A percentile compares a stretch with the other conserved stretches of the same genome.
These are phyloP conservation scores for Verticillium nubilum DNA, from an alignment of 2,329 filamentous ascomycete genomes.

Conservation along the genomic window DNA sequence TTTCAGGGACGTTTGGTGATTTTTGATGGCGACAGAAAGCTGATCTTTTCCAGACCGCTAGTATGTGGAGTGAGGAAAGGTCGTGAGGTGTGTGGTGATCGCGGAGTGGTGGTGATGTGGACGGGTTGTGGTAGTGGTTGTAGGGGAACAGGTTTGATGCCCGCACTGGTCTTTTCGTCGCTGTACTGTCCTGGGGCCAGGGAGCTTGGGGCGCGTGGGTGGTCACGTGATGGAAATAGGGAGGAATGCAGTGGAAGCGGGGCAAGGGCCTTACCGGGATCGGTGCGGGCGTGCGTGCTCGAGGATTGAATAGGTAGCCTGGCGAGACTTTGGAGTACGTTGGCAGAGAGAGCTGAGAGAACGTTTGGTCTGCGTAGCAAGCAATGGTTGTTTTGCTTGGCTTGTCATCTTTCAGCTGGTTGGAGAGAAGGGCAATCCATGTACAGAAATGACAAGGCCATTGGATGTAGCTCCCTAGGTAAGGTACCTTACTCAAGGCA, in stretches of 20 bases:
- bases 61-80: background rate
- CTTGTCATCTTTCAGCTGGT: no score
- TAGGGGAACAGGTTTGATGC: background rate
- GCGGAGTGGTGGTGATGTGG: constrained; percentile 1
- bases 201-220: background rate
- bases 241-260: background rate
- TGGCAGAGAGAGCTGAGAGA: no score
- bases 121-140: background rate
- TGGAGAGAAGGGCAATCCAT: no score
- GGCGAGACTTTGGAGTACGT: no score
- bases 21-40: background rate
- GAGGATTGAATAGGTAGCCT: no score
- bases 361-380: no score
- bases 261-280: background rate
- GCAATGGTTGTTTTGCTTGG: no score
- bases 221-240: background rate
- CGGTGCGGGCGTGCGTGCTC: no score
- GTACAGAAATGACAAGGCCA: no score
- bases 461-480: no score
- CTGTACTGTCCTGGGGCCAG: background rate
- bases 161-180: background rate
- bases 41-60: background rate
- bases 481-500: no score
- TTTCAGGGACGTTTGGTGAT: background rate
- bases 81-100: background rate